Evolutionary conservation across 176 grass and related monocot genomes (phyloP), one percentile per base, ranked within the genome.

Genomic region (Chrysopogon serrulatus): DNA sequence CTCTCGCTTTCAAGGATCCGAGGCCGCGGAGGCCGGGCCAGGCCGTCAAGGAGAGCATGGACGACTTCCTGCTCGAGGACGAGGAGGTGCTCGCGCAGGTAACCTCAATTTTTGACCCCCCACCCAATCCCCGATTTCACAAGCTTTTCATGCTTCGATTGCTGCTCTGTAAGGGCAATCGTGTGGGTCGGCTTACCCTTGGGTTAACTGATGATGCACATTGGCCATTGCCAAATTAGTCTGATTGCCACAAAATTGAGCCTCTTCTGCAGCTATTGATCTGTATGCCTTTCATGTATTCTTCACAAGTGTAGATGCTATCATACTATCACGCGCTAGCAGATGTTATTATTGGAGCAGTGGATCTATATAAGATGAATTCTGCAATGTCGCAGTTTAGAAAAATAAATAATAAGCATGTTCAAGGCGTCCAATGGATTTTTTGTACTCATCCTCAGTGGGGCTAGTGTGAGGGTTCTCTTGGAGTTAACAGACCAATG

Each of bases 51-150:
- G 90, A 88, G 77, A 74, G 71, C 86, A 78, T 91, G 86, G 90
- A 81, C 17, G 86, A 91, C 37, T 91, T 85, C 86, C 71, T 91
- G 24, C 73, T 91, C 65, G 86, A 82, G 63, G 56, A 84, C 64
- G 90, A 91, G 90, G 86, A 85, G 65, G 90, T 91, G 65, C 3
- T 73, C 40, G 78, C 86, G 9, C 86, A 88, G 90, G 90, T 91
- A 73, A 41, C 31, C 13, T 17, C 64, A 31, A 17, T 54, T 31
- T 48, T 40, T n/a, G 21, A 27, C 39, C 45, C 39, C 45, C 16
- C 15, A 15, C 5, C 23, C 21, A 27, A 16, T 5, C 23, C 32
- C 7, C 39, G 73, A 23, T 72, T 17, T 34, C 63, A 26, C 19
- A 37, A 21, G 51, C 36, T 26, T 89, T 21, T 27, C 5, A 39